Evolutionary conservation across 176 grass and related monocot species (phyloP), one percentile per base, ranked within the genome.

Genomic region (Elaeis guineensis): DNA sequence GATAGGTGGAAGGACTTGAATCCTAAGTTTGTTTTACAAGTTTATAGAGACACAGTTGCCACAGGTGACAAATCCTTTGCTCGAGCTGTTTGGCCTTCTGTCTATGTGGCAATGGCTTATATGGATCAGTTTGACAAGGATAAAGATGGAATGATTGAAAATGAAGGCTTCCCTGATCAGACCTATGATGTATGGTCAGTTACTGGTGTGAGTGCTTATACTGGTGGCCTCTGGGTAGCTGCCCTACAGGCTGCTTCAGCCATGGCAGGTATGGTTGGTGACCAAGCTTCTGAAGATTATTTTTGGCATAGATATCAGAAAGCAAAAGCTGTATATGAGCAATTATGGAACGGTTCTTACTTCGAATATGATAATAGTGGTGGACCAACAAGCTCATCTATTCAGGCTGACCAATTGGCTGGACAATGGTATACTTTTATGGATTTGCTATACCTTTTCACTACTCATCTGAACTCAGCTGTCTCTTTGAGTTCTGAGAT

Each of bases 91-190:
- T 44, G 35, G 35, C 35, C 35, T 44, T 44, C 35, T 44, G 35
- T 44, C 35, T 14, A 44, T 44, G 2, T 90, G 75, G 83, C 93
- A 44, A 85, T 97, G 87, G 93, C 93, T 21, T 97, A 88, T 69
- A 89, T 97, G 93, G 93, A 97, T 21, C 93, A 97, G 70, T 97
- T 97, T 64, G 93, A 91, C 50, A 97, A 85, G 59, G 93, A 97
- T 83, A 91, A 88, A 72, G 87, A 97, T 82, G 93, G 87, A 22
- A 97, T 97, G 87, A 91, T 97, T 75, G 93, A 97, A 83, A 97
- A 97, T 70, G 93, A 97, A 65, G 74, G 86, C 32, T 91, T 97
- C 49, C 87, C 93, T 7, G 87, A 91, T 80, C 93, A 91, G 49
- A 97, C 93, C n/a, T 97, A 97, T 73, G 93, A 97, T 70, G 84